Evolutionary conservation across 2,329 filamentous ascomycete genomes (phyloP), one percentile per base, ranked within the genome.

Genomic region (Fusarium acutatum): DNA sequence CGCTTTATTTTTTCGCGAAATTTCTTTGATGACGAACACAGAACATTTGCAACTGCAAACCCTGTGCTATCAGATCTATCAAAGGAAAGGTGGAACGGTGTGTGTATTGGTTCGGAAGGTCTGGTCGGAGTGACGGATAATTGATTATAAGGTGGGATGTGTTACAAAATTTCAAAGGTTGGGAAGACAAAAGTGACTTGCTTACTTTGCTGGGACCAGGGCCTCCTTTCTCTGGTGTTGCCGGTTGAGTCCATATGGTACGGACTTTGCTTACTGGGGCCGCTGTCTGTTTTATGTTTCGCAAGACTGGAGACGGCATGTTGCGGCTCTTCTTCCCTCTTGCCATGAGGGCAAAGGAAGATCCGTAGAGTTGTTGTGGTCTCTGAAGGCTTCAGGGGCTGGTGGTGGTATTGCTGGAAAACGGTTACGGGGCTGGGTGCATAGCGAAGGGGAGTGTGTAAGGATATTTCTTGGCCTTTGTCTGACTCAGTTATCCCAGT

Each of bases 391-490:
- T 69, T 72, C 49, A 72, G 50, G 71, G 76, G 73, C 74, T 69
- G 76, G 64, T 71, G 78, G 80, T 75, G 75, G 79, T 80, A 78
- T 82, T 84, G 83, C 84, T 83, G 85, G 82, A 84, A 80, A 81
- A 78, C 78, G 80, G 79, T 81, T 80, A 75, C 72, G 80, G 76
- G 77, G 77, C 77, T 77, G 79, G 81, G 80, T 83, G 82, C 82
- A 84, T 84, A 84, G 83, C 83, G 82, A 82, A 81, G 81, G 81
- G 81, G 81, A 82, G 82, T 82, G 82, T 81, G 82, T 82, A 81
- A 78, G 79, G 82, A 77, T 81, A 80, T 80, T 80, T 79, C 78
- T 81, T 82, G 80, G 80, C 79, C 80, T 79, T 81, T 81, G 72
- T 79, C 80, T 81, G 81, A 79, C 69, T 77, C 72, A 75, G 76